These are phyloP conservation scores for Pleurotus ostreatus DNA, from an alignment of 768 basidiomycete species.

Conservation along the genomic window DNA sequence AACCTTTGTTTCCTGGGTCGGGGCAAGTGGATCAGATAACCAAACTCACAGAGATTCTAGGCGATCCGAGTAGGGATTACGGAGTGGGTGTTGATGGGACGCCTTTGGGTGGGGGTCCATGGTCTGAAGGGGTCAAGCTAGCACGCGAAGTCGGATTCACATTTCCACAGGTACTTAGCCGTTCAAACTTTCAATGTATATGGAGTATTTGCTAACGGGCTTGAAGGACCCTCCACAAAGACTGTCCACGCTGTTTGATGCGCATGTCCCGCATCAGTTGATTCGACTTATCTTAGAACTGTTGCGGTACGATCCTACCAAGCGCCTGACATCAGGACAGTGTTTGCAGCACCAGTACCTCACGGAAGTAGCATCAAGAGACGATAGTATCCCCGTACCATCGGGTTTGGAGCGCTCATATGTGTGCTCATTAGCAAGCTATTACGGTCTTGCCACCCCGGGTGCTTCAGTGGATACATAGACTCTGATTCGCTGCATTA, in stretches of 20 bases:
- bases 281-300: constrained; percentile 91
- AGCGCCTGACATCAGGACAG: constrained; percentile 79
- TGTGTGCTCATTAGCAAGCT: no score
- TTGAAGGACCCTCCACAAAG: constrained; percentile 62
- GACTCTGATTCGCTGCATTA: no score
- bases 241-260: constrained; percentile 72
- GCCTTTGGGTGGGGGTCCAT: constrained; percentile 80
- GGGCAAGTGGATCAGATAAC: constrained; percentile 91
- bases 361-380: no score
- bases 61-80: constrained; percentile 85
- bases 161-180: constrained; percentile 81
- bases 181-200: neutral
- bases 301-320: constrained; percentile 86
- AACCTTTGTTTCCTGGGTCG: constrained; percentile 94
- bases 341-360: constrained; percentile 91
- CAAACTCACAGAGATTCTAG: constrained; percentile 85
- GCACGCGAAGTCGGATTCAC: constrained; percentile 81
- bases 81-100: constrained; percentile 68
- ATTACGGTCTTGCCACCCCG: no score
- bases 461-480: no score
- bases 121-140: constrained; percentile 83
- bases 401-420: no score
- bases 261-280: constrained; percentile 70
- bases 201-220: no score
- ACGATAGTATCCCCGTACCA: no score